Evolutionary conservation across 805 yeast genomes (phyloP).

Genomic region (Pichia membranifaciens): DNA sequence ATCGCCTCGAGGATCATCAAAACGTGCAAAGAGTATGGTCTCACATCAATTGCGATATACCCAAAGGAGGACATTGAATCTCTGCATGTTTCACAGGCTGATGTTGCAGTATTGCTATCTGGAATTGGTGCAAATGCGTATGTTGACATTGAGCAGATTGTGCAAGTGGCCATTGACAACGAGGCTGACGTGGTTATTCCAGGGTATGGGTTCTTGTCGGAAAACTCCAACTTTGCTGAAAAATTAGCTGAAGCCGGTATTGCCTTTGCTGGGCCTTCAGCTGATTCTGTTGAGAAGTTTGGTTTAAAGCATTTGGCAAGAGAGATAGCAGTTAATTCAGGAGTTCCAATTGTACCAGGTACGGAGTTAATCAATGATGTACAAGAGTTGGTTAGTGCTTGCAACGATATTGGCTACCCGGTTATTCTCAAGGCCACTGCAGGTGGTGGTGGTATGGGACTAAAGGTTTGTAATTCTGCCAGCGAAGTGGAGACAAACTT

Average conservation of each 20-base stretch:
- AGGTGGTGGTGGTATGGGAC: constrained; percentile 31
- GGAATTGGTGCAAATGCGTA: constrained; percentile 29
- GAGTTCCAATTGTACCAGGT: constrained; percentile 28
- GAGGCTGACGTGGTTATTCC: constrained; percentile 35
- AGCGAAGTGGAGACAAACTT: constrained; percentile 16
- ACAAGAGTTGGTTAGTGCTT: constrained; percentile 13
- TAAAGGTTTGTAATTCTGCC: constrained; percentile 19
- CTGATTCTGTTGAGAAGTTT: constrained; percentile 23
- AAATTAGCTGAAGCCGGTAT: constrained; percentile 15
- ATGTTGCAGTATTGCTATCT: constrained; percentile 19
- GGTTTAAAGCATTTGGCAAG: constrained; percentile 28
- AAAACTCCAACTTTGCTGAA: constrained; percentile 24
- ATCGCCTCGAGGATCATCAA: constrained; percentile 24
- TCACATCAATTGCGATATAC: constrained; percentile 22
- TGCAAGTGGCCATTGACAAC: constrained; percentile 26
- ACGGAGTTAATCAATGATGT: constrained; percentile 16
- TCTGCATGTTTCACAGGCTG: constrained; percentile 25
- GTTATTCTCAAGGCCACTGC: constrained; percentile 28
- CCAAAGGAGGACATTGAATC: constrained; percentile 27
- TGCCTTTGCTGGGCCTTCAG: constrained; percentile 25
- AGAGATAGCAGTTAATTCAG: constrained; percentile 19
- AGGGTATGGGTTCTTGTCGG: constrained; percentile 37
- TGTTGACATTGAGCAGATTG: constrained; percentile 19
- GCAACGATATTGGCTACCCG: constrained; percentile 24
- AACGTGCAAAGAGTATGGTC: constrained; percentile 17